These are phyloP conservation scores for Aspergillus sp. DNA, from an alignment of 2,329 filamentous ascomycete genomes.

Conservation along the genomic window DNA sequence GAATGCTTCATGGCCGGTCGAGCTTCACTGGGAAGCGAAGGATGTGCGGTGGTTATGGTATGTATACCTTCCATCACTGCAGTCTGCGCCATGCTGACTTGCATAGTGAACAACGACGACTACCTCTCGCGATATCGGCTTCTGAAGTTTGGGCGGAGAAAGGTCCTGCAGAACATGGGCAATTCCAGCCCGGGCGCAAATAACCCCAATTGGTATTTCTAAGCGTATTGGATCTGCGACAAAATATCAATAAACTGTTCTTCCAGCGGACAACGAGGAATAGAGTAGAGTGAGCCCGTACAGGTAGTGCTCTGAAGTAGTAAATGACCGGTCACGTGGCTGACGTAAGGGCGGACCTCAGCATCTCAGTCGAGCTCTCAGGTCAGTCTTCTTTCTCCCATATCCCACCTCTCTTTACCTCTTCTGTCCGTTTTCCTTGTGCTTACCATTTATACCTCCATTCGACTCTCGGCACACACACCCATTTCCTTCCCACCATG, in stretches of 20 bases:
- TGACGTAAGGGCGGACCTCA: conserved; percentile 31
- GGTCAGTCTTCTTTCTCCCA: conserved; percentile 7
- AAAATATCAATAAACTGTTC: background rate
- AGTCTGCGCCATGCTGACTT: conserved; percentile 5
- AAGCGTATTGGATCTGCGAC: background rate
- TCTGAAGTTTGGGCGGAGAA: conserved; percentile 49
- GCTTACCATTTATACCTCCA: background rate
- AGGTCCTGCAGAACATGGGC: conserved; percentile 24
- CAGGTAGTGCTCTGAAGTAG: conserved; percentile 1
- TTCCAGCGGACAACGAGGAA: background rate
- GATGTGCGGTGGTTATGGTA: conserved; percentile 86
- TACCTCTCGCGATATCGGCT: conserved; percentile 67
- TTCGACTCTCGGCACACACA: conserved; percentile 1
- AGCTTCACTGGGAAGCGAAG: conserved; percentile 75
- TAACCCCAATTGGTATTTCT: conserved; percentile 10
- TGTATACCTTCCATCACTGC: conserved; percentile 30
- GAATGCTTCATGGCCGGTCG: conserved; percentile 77
- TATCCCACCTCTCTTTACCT: background rate
- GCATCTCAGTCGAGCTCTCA: conserved; percentile 11
- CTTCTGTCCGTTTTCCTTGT: background rate
- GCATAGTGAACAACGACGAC: conserved; percentile 66
- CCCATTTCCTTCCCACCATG: conserved; percentile 45
- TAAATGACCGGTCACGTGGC: conserved; percentile 23
- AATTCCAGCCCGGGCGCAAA: conserved; percentile 2
- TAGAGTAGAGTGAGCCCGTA: background rate